Percentiles rank a stretch among this genome's conserved stretches.
phyloP scores from a whole-genome alignment of 1,139 yeast genomes.

The Geotrichum histeridarum region DNA sequence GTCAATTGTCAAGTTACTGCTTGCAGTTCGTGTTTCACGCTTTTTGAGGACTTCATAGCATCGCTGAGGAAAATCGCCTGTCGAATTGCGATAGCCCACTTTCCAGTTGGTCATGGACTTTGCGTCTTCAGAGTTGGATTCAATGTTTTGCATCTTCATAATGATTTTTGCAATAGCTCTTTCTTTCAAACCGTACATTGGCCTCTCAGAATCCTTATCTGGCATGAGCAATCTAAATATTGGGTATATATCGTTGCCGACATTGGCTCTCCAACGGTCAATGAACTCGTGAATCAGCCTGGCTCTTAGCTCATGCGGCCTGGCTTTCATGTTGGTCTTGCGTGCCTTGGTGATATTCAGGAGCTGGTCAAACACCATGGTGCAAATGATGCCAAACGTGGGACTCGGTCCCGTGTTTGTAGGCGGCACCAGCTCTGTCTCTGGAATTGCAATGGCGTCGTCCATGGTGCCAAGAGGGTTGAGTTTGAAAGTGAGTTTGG shows the following conservation, averaged over 20 bases:
- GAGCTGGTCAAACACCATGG: slow-evolving; percentile 29
- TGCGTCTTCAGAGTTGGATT: slow-evolving; percentile 49
- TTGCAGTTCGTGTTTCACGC: slow-evolving; percentile 39
- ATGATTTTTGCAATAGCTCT: slow-evolving; percentile 43
- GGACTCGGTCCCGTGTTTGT: slow-evolving; percentile 40
- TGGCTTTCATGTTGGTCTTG: slow-evolving; percentile 22
- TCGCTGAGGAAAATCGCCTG: slow-evolving; percentile 42
- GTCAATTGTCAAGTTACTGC: slow-evolving; percentile 44
- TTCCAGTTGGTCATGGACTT: slow-evolving; percentile 47
- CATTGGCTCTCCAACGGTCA: slow-evolving; percentile 54
- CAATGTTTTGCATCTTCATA: slow-evolving; percentile 45
- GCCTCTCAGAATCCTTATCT: slow-evolving; percentile 42
- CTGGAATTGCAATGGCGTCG: slow-evolving; percentile 4
- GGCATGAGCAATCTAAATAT: slow-evolving; percentile 61
- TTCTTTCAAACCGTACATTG: slow-evolving; percentile 39
- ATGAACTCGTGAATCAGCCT: slow-evolving; percentile 47
- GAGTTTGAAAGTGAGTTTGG: slow-evolving; percentile 5
- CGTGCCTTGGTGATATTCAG: slow-evolving; percentile 23
- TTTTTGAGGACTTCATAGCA: slow-evolving; percentile 38
- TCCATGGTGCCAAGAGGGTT: not conserved
- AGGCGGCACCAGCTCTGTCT: slow-evolving; percentile 27
- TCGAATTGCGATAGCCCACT: slow-evolving; percentile 35
- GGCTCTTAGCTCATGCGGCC: slow-evolving; percentile 32
- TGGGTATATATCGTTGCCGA: slow-evolving; percentile 69
- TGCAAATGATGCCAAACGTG: slow-evolving; percentile 40